These are phyloP conservation scores for Trichoderma sp. DNA, from an alignment of 2,329 filamentous ascomycete genomes.

Conservation along the genomic window DNA sequence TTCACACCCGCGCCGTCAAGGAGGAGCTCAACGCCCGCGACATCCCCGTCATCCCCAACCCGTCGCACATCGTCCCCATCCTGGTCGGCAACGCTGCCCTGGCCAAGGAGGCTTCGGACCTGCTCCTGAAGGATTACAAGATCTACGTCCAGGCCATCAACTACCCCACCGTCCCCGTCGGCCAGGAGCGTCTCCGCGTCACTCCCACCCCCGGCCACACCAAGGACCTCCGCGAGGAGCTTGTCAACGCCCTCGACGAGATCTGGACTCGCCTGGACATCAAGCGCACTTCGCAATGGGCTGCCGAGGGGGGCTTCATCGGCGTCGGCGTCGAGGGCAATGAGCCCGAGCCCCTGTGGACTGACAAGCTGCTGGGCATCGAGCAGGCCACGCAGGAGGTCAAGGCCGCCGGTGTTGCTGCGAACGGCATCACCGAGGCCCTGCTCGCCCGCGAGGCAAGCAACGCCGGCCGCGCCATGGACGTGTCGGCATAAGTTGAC, in stretches of 20 bases:
- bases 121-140: conserved; percentile 84
- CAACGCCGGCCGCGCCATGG: conserved; percentile 38
- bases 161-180: conserved; percentile 95
- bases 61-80: conserved; percentile 92
- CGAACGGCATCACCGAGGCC: conserved; percentile 57
- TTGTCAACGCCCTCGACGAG: conserved; percentile 79
- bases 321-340: conserved; percentile 79
- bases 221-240: conserved; percentile 80
- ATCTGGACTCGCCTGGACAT: conserved; percentile 89
- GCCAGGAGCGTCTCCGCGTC: conserved; percentile 95
- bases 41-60: conserved; percentile 97
- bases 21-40: conserved; percentile 75
- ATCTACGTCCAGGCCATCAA: conserved; percentile 99
- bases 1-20: conserved; percentile 95
- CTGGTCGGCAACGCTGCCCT: conserved; percentile 92
- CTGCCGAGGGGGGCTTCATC: conserved; percentile 86
- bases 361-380: conserved; percentile 82
- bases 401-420: conserved; percentile 47
- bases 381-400: conserved; percentile 67
- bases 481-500: conserved; percentile 36
- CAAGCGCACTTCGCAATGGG: conserved; percentile 93
- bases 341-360: conserved; percentile 80
- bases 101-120: conserved; percentile 88
- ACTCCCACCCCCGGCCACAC: conserved; percentile 94
- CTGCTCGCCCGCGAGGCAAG: conserved; percentile 60